These are phyloP conservation scores for Ceratocystis albifundus DNA, from an alignment of 2,329 filamentous ascomycete genomes.

Conservation along the genomic window DNA sequence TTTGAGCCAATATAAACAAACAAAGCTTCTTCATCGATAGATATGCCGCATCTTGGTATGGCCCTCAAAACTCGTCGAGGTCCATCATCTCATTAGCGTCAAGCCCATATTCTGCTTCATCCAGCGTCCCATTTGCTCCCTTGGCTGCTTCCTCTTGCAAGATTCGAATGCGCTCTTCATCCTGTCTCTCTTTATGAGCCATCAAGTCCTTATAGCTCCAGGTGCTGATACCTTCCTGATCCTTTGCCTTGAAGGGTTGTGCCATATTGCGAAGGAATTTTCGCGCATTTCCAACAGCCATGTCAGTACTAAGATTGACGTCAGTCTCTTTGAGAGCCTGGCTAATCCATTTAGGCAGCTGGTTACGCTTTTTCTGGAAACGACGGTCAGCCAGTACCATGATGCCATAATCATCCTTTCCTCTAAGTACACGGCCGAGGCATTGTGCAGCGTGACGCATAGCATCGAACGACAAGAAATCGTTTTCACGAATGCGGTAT, in stretches of 20 bases:
- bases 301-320: conserved; percentile 85
- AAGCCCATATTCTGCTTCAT: conserved; percentile 39
- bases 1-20: neutral
- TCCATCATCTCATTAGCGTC: conserved; percentile 49
- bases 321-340: conserved; percentile 77
- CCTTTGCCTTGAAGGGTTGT: conserved; percentile 68
- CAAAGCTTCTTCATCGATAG: too few relatives aligned
- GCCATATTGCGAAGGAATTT: conserved; percentile 86
- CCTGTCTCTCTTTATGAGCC: conserved; percentile 63
- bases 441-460: conserved; percentile 99
- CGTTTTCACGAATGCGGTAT: conserved; percentile 91
- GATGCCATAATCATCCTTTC: conserved; percentile 98
- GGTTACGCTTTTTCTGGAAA: conserved; percentile 80
- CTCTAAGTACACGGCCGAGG: conserved; percentile 81
- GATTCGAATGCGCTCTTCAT: conserved; percentile 55
- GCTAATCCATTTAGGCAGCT: conserved; percentile 94
- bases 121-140: conserved; percentile 24
- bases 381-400: conserved; percentile 94
- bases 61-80: conserved; percentile 29
- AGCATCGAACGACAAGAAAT: conserved; percentile 95
- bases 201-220: conserved; percentile 76
- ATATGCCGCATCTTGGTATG: too few relatives aligned
- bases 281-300: conserved; percentile 81
- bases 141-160: conserved; percentile 38
- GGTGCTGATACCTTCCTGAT: conserved; percentile 86